phyloP scores from a whole-genome alignment of 2,329 filamentous ascomycete species.

The Colletotrichum cereale region DNA sequence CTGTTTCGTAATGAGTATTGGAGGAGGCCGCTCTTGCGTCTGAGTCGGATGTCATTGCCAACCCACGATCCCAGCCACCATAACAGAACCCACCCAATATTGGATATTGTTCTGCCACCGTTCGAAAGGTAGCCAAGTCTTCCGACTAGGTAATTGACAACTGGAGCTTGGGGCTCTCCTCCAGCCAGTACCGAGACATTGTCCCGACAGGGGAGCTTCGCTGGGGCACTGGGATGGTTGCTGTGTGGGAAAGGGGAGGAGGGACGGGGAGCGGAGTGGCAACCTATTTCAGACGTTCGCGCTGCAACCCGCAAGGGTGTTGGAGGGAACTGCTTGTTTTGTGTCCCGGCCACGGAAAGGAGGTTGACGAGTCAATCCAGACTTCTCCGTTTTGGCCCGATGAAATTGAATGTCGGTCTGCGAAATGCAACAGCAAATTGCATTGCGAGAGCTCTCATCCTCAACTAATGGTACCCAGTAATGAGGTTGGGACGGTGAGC shows the following conservation, averaged over 20 bases:
- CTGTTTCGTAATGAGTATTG: not conserved
- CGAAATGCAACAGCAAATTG: slow-evolving; percentile 8
- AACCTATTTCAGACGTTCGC: slow-evolving; percentile 37
- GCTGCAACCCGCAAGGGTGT: slow-evolving; percentile 29
- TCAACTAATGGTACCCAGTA: not conserved
- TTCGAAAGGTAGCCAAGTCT: slow-evolving; percentile 17
- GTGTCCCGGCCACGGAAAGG: slow-evolving; percentile 1
- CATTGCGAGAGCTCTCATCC: slow-evolving; percentile 17
- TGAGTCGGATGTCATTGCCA: not conserved
- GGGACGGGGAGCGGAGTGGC: slow-evolving; percentile 31
- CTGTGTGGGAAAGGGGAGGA: slow-evolving; percentile 20
- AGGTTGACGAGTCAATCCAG: slow-evolving; percentile 1
- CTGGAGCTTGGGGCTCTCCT: slow-evolving; percentile 17
- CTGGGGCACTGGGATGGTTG: not conserved
- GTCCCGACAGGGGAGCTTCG: slow-evolving; percentile 21
- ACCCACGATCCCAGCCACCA: slow-evolving; percentile 26
- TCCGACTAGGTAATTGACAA: slow-evolving; percentile 26
- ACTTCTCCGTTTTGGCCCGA: not conserved
- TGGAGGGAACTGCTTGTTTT: slow-evolving; percentile 8
- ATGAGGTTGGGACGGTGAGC: not conserved
- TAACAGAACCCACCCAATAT: slow-evolving; percentile 24
- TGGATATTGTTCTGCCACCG: slow-evolving; percentile 37
- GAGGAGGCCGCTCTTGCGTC: not conserved
- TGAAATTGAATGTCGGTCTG: not conserved
- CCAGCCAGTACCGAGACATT: slow-evolving; percentile 30